Base-by-base conservation (phyloP, 164 flowering plant genomes). In the Taxillus chinensis region DNA sequence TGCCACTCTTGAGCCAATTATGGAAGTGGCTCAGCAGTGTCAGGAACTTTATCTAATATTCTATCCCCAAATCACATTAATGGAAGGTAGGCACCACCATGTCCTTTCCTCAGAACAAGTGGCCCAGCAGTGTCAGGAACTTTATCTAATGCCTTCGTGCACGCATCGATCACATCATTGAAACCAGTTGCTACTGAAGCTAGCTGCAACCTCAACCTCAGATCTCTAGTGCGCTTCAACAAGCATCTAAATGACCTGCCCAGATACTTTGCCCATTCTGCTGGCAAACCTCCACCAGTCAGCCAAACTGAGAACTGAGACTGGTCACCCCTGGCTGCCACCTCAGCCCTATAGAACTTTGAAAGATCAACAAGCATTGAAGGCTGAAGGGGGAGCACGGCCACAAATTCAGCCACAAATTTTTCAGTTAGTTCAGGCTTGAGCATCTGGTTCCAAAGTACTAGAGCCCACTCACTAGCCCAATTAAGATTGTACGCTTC, bases 301-400 rank as follows among this genome's bases (percentile, higher is more conserved):
- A 95, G 78, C 99, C 99, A 95, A 45, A 91, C 89, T 5, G 99
- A 89, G 71, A 95, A 89, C 64, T 95, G 95, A 10, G 92, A 86
- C 71, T 89, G 96, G 61, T 95, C 99, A 11, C 86, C 98, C 56
- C 99, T 71, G 16, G 99, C 99, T 5, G 85, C 87, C 63, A 95
- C 79, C 74, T 95, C 99, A 3, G 95, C 77, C 78, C 90, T 74
- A 62, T 89, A 95, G 67, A 89, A 91, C 64, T 73, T 83, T 16
- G 99, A 93, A 41, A 95, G 75, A 62, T 95, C 99, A 45, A 49
- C 45, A 15, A 95, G 89, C 92, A 88, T 91, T 40, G 92, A 76
- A 3, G 89, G 74, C 55, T 85, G 99, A 52, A 95, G 87, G 9
- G 99, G 96, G 50, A 95, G 91, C 60, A 91, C 97, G 7, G 90